Conservation (phyloP, 805 yeast genomes). For the Blastobotrys chiropterorum region DNA sequence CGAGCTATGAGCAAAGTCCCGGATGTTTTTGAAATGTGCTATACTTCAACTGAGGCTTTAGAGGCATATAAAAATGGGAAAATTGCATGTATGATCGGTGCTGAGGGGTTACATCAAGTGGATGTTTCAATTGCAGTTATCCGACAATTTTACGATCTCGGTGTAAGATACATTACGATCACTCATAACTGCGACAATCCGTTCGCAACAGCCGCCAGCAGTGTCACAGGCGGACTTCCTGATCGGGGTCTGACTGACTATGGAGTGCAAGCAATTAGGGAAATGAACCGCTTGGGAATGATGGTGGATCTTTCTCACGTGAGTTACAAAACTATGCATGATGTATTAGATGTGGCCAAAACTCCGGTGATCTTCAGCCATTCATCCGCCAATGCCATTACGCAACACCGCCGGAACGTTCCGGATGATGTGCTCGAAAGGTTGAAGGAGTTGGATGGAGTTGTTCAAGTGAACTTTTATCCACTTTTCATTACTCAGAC, state of each 20-base stretch:
- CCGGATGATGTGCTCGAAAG: constrained; percentile 40
- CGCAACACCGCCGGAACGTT: constrained; percentile 43
- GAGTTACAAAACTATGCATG: constrained; percentile 43
- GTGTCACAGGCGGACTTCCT: constrained; percentile 39
- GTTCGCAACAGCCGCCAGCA: constrained; percentile 49
- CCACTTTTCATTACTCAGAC: constrained; percentile 34
- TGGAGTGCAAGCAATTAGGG: constrained; percentile 38
- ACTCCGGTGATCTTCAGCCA: constrained; percentile 49
- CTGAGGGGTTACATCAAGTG: constrained; percentile 50
- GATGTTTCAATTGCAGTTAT: constrained; percentile 45
- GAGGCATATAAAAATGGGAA: constrained; percentile 30
- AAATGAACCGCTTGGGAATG: constrained; percentile 50
- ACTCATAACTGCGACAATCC: constrained; percentile 55
- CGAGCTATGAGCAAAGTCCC: constrained; percentile 40
- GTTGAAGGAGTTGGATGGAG: constrained; percentile 41
- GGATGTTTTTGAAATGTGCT: constrained; percentile 36
- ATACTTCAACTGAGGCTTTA: constrained; percentile 38
- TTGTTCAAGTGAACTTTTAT: constrained; percentile 42
- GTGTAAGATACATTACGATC: constrained; percentile 48
- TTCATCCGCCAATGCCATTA: constrained; percentile 38
- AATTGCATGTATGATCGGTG: constrained; percentile 45
- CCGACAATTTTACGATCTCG: constrained; percentile 43
- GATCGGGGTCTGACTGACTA: constrained; percentile 40
- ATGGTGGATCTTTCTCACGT: constrained; percentile 48
- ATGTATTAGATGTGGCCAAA: constrained; percentile 35